These are phyloP conservation scores for Solanum chiquidenum DNA, from an alignment of 257 asterid species.

Conservation along the genomic window DNA sequence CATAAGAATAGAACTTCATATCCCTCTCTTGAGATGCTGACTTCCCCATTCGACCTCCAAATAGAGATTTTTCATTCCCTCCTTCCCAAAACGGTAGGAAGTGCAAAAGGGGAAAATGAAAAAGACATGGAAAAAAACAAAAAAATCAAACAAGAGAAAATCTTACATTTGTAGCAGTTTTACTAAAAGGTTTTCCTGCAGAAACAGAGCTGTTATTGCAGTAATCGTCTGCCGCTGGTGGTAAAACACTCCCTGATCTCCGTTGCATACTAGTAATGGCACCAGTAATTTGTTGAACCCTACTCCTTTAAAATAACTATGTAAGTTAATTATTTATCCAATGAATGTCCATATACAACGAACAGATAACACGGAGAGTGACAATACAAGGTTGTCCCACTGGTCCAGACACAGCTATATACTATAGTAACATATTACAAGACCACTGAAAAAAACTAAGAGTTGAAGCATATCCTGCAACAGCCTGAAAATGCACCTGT, in stretches of 20 bases:
- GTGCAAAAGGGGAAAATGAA: background rate
- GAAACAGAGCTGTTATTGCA: slow-evolving; percentile 42
- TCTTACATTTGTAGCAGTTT: slow-evolving; percentile 64
- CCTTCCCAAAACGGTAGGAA: background rate
- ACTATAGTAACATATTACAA: background rate
- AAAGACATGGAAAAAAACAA: background rate
- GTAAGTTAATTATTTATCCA: slow-evolving; percentile 21
- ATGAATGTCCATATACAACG: background rate
- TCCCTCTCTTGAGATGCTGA: background rate
- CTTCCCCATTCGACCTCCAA: background rate
- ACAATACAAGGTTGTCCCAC: background rate
- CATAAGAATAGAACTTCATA: background rate
- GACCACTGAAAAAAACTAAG: background rate
- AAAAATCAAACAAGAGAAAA: slow-evolving; percentile 3
- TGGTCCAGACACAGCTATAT: background rate
- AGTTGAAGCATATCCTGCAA: background rate
- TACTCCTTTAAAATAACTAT: slow-evolving; percentile 52
- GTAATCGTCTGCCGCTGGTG: slow-evolving; percentile 84
- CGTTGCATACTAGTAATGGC: slow-evolving; percentile 51
- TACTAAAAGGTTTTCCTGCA: slow-evolving; percentile 48
- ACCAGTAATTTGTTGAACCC: slow-evolving; percentile 74
- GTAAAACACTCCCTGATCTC: slow-evolving; percentile 68
- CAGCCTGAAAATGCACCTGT: background rate
- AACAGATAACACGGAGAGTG: background rate
- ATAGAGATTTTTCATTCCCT: background rate